Evolutionary conservation across 768 basidiomycete species (phyloP), one percentile per base, ranked within the genome.

Genomic region (Coprinopsis strossmayeri): DNA sequence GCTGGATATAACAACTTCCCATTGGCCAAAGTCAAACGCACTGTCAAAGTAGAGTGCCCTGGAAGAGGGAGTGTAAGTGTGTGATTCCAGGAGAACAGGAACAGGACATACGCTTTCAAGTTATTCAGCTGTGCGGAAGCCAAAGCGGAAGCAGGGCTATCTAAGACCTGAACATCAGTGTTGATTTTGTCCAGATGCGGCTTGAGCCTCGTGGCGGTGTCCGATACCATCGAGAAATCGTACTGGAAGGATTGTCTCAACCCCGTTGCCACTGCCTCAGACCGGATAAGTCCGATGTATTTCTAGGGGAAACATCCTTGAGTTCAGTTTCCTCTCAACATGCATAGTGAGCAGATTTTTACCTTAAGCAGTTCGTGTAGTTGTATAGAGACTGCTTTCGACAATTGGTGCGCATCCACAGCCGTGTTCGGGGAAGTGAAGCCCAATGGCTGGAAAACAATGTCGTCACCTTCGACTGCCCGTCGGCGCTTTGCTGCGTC

Each of bases 11-110:
- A 78, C 58, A 37, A 85, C 72, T 0, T 61, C 64, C 84, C 83
- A 85, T n/a, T 71, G 68, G 1, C 84, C 83, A 34, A 84, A 80
- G 1, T 73, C 77, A 9, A 71, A 65, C 0, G 73, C 70, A 18
- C 67, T 76, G 20, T 80, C 74, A 45, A 81, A 79, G 54, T 80
- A 71, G 0, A 81, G 62, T 0, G 78, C 76, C 0, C 67, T 70
- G 42, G 28, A 24, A 25, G 21, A 17, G 15, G 40, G 11, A 26
- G 10, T 28, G 28, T n/a, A n/a, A 28, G 18, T 28, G 7, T 7
- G 30, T 45, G 15, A 12, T 20, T 4, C 17, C n/a, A 11, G 5
- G 11, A 27, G 13, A 5, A 23, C 15, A 30, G n/a, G 15, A 12
- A 28, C 5, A 32, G 27, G 11, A 4, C 40, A 24, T 42, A 45